Conservation (phyloP, 2,329 filamentous ascomycete genomes). For the Nemania serpens region DNA sequence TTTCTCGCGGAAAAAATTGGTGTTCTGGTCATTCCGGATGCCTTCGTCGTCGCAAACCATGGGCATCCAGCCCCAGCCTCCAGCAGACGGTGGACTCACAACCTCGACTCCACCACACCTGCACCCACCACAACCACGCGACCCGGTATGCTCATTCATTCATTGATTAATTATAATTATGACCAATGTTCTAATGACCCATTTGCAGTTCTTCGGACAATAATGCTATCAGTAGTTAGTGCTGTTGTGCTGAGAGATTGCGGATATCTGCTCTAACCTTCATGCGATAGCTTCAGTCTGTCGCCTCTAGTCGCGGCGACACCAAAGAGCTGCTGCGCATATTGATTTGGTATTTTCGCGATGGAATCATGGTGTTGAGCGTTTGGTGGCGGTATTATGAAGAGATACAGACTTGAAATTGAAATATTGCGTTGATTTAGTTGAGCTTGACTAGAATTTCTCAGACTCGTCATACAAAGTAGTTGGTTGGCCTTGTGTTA, state of each 20-base stretch:
- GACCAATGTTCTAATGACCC: not conserved
- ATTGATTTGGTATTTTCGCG: not conserved
- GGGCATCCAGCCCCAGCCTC: conserved; percentile 1
- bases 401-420: not conserved
- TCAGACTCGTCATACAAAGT: not conserved
- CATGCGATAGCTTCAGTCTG: conserved; percentile 5
- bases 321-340: not conserved
- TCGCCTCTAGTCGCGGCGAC: not conserved
- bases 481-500: conserved; percentile 1
- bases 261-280: not conserved
- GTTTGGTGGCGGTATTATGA: not conserved
- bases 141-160: not conserved
- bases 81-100: not conserved
- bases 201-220: not conserved
- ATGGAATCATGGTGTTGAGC: conserved; percentile 1
- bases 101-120: not conserved
- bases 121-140: not conserved
- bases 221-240: conserved; percentile 6
- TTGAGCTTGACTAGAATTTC: not conserved
- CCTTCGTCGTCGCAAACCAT: conserved; percentile 12
- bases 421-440: conserved; percentile 1
- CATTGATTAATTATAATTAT: not conserved
- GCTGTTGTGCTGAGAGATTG: not conserved
- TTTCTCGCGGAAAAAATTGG: not conserved
- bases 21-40: conserved; percentile 8